Conservation (phyloP, 2,329 filamentous ascomycete species). For the Arthrobotrys pseudoclavata region DNA sequence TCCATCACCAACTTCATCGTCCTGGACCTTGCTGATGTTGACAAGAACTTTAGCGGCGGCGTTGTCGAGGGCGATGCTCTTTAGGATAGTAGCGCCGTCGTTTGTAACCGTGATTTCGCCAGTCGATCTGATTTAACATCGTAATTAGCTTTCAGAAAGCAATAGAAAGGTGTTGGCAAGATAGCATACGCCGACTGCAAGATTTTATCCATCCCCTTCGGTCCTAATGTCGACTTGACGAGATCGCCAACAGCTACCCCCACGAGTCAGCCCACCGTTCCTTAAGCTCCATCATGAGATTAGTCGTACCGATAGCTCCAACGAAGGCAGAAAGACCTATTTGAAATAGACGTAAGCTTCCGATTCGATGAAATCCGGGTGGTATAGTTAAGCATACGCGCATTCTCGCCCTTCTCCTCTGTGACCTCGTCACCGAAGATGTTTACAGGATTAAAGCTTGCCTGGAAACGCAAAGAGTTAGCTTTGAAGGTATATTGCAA, state of each 20-base stretch:
- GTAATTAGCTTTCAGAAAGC: conserved; percentile 37
- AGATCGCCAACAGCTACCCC: conserved; percentile 84
- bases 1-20: conserved; percentile 97
- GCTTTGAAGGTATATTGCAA: background rate
- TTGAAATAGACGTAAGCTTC: conserved; percentile 34
- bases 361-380: background rate
- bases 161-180: conserved; percentile 60
- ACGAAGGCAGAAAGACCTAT: conserved; percentile 87
- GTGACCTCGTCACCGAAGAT: conserved; percentile 98
- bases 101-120: conserved; percentile 99
- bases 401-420: conserved; percentile 99
- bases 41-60: conserved; percentile 97
- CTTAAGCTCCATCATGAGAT: background rate
- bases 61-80: conserved; percentile 98
- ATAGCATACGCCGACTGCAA: conserved; percentile 86
- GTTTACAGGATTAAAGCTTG: conserved; percentile 87
- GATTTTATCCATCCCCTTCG: conserved; percentile 99
- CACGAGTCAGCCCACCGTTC: conserved; percentile 32
- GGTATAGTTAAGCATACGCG: conserved; percentile 71
- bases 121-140: conserved; percentile 76
- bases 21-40: conserved; percentile 99
- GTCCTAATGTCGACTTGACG: conserved; percentile 96
- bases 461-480: conserved; percentile 61
- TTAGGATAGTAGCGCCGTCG: conserved; percentile 97
- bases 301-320: conserved; percentile 78